phyloP scores from a whole-genome alignment of 352 stramenopile genomes.

The Blastocystis sp. region DNA sequence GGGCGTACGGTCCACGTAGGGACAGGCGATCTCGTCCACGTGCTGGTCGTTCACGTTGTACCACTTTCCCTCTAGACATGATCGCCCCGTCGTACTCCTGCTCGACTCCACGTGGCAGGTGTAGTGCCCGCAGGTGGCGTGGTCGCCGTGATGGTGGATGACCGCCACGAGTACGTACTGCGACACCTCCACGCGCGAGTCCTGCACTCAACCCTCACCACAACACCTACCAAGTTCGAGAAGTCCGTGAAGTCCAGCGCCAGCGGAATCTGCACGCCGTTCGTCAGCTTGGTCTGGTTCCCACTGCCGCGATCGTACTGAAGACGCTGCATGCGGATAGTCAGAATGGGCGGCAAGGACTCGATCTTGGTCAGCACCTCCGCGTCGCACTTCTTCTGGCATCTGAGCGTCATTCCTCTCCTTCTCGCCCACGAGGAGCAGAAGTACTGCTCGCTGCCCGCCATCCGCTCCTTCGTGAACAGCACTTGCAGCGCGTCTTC shows the following conservation, averaged over 20 bases:
- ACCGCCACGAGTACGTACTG: conserved; percentile 42
- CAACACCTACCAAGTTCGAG: neutral
- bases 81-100: neutral
- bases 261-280: conserved; percentile 56
- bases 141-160: conserved; percentile 57
- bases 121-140: conserved; percentile 42
- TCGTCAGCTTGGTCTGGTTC: conserved; percentile 60
- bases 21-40: conserved; percentile 54
- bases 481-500: conserved; percentile 58
- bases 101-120: conserved; percentile 31
- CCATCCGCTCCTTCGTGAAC: conserved; percentile 49
- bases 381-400: conserved; percentile 52
- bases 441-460: conserved; percentile 60
- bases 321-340: conserved; percentile 50
- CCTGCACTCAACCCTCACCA: neutral
- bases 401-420: neutral
- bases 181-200: conserved; percentile 13
- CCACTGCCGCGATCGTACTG: conserved; percentile 56
- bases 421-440: conserved; percentile 7
- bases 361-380: conserved; percentile 54
- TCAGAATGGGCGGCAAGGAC: conserved; percentile 15
- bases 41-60: conserved; percentile 37
- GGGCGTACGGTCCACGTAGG: conserved; percentile 21
- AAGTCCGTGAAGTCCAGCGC: conserved; percentile 35
- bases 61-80: conserved; percentile 20